These are phyloP conservation scores for Rhizomucor miehei DNA, from an alignment of 371 early-diverging fungal species.

Conservation along the genomic window DNA sequence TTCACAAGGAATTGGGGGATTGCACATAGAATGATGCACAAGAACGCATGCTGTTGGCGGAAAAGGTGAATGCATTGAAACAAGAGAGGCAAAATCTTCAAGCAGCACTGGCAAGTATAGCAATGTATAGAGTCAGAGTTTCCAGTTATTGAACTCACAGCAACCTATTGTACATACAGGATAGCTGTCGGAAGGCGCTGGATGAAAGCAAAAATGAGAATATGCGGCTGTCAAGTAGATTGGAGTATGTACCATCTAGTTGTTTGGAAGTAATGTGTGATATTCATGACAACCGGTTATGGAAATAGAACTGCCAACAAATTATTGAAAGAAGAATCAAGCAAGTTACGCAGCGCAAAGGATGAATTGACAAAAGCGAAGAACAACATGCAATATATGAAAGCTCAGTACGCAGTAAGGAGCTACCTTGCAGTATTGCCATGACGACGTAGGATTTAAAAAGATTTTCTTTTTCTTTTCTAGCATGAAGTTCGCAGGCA, in stretches of 20 bases:
- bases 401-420: constrained; percentile 45
- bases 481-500: constrained; percentile 44
- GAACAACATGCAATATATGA: constrained; percentile 43
- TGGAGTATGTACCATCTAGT: constrained; percentile 12
- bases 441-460: not conserved
- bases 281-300: not conserved
- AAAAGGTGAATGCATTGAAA: constrained; percentile 8
- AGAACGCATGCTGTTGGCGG: constrained; percentile 6
- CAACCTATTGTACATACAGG: not conserved
- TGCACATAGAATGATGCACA: constrained; percentile 1
- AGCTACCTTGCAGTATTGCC: not conserved
- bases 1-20: not conserved
- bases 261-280: too few relatives aligned
- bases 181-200: constrained; percentile 10
- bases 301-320: not conserved
- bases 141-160: too few relatives aligned
- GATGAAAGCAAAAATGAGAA: constrained; percentile 9
- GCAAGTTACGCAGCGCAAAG: constrained; percentile 13
- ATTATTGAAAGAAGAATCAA: not conserved
- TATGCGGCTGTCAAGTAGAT: constrained; percentile 4
- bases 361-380: constrained; percentile 41
- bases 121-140: too few relatives aligned
- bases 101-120: constrained; percentile 12
- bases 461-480: not conserved
- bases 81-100: constrained; percentile 13